Base-by-base conservation (phyloP, 23 red algal species). In the Gracilariopsis chorda region DNA sequence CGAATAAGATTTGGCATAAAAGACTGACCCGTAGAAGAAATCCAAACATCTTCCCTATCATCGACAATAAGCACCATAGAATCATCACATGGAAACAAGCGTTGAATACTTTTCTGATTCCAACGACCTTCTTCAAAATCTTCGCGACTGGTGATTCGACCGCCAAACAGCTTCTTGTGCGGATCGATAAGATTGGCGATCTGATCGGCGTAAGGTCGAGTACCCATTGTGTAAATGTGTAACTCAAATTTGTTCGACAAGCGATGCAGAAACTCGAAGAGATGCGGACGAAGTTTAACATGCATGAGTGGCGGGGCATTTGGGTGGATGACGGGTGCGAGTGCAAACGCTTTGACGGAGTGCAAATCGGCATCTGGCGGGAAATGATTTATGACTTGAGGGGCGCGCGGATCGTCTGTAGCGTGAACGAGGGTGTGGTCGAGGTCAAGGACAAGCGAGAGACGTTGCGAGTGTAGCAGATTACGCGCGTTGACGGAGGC, bases 221-320 rank as follows among this genome's bases (percentile, higher is more conserved):
- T 95, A 59, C 97, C 97, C 97, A 99, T 99, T 9, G 97, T 99
- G 69, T 99, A 99, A 86, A 99, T 99, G 55, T 99, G 97, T 28
- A 99, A 77, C 62, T 99, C 90, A 79, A 96, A 99, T 45, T 77
- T 86, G 48, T 14, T 34, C 28, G 74, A 68, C 23, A 94, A 16
- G 12, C 51, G 58, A 24, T 45, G 55, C 17, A 99, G 78, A 92
- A 99, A 99, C 0, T 92, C 19, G 27, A 48, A 34, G 32, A 99
- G 80, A 52, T 91, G 51, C 10, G 97, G 97, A 3, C 97, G 90
- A 19, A 99, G 90, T 53, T 99, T 99, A 62, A 99, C 61, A 77
- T 92, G 53, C 87, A 95, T 92, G 29, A 51, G 57, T 20, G 36
- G 12, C 68, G 41, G 47, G 20, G 14, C 37, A 5, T 20, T 39